These are phyloP conservation scores for Limonium bicolor DNA, from an alignment of 148 eudicot species.

Conservation along the genomic window DNA sequence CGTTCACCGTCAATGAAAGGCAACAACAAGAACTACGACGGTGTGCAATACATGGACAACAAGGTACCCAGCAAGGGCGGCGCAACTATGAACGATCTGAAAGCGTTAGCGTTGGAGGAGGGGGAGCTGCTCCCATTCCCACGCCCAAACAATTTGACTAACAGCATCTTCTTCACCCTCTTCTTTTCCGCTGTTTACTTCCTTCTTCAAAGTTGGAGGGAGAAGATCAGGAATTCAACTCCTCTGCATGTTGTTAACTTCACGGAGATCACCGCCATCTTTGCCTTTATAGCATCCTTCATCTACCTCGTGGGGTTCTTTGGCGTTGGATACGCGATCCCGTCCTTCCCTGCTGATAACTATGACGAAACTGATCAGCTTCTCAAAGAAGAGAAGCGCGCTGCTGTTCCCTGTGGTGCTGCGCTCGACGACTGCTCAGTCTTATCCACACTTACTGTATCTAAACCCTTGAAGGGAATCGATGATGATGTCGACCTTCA, in stretches of 20 bases:
- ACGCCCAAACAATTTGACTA: conserved; percentile 55
- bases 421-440: conserved; percentile 11
- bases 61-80: too few relatives aligned
- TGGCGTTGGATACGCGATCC: conserved; percentile 63
- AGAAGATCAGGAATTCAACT: conserved; percentile 75
- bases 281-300: conserved; percentile 60
- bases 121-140: too few relatives aligned
- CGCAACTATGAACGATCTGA: too few relatives aligned
- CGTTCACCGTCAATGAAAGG: too few relatives aligned
- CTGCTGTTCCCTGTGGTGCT: conserved; percentile 11
- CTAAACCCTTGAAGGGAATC: background rate
- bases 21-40: too few relatives aligned
- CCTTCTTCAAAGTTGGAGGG: conserved; percentile 78
- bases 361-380: conserved; percentile 10
- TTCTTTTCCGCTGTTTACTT: conserved; percentile 79
- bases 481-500: background rate
- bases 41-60: too few relatives aligned
- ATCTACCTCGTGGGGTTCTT: conserved; percentile 76
- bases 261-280: conserved; percentile 61
- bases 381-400: conserved; percentile 8
- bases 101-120: too few relatives aligned
- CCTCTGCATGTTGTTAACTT: conserved; percentile 76
- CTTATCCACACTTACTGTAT: background rate
- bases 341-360: conserved; percentile 8
- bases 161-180: conserved; percentile 62